Evolutionary conservation across 2,329 filamentous ascomycete genomes (phyloP), one percentile per base, ranked within the genome.

Genomic region (Pyrenochaeta sp.): DNA sequence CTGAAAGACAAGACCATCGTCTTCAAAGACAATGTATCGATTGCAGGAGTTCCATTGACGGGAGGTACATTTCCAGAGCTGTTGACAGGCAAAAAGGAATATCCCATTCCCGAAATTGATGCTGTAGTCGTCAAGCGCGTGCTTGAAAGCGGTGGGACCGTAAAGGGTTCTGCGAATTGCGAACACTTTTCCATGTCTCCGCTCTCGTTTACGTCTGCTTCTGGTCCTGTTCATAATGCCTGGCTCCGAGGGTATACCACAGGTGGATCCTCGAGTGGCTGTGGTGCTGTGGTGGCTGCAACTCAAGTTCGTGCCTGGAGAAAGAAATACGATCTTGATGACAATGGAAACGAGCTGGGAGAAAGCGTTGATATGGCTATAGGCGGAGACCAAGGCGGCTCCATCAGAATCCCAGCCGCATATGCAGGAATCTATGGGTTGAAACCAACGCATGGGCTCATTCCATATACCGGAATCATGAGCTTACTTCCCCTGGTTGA

Each of bases 1-100:
- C 59, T 72, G 3, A 39, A 48, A 11, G 68, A 64, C 10, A 55
- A 50, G 31, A 70, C 61, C 4, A 39, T 79, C 7, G 74, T 68
- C 3, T 56, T 79, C 38, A 80, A 79, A 51, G 77, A 79, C 57
- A 79, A 78, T 46, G 72, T 79, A 8, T 71, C 71, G 4, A 67
- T 80, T 2, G 73, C 69, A 0, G 73, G 71, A 4, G 65, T 79
- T 19, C 74, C 75, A 8, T 67, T 74, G n/a, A 71, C 73, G 2
- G 63, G 75, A 7, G 77, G 77, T 2, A 76, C 73, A 6, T 64
- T 61, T 20, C 56, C 65, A 0, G 60, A 70, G 14, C 57, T 71
- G 6, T 68, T 77, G 53, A 67, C 67, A 3, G 71, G 66, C 20
- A 44, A 47, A 10, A 72, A 69, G 48, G 60, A 63, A 13, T 62